Evolutionary conservation across 2,329 filamentous ascomycete species (phyloP).

Genomic region (Colletotrichum brevisporum): DNA sequence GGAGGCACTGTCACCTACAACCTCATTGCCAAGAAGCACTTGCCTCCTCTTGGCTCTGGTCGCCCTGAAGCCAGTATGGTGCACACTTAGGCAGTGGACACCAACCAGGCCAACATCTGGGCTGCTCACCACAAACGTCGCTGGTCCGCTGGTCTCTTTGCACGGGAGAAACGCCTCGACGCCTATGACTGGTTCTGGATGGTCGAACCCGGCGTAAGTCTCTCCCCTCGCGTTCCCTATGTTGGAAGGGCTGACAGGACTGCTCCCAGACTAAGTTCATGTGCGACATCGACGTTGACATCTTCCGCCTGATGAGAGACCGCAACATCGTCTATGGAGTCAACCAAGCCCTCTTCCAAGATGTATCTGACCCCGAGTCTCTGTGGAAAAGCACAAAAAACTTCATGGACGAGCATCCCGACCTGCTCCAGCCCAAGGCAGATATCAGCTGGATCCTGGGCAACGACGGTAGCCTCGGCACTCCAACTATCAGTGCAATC

Average conservation of each 20-base stretch:
- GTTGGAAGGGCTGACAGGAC: conserved; percentile 27
- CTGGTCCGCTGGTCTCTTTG: conserved; percentile 89
- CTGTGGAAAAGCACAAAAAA: conserved; percentile 61
- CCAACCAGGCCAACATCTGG: conserved; percentile 69
- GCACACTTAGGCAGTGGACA: conserved; percentile 75
- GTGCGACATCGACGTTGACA: conserved; percentile 81
- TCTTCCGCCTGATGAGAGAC: conserved; percentile 89
- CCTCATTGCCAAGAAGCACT: conserved; percentile 81
- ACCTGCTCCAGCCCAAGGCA: conserved; percentile 62
- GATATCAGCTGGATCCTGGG: conserved; percentile 65
- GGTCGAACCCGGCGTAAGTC: conserved; percentile 70
- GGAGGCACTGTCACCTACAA: conserved; percentile 81
- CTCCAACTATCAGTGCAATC: conserved; percentile 23
- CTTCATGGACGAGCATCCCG: conserved; percentile 61
- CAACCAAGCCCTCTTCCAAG: conserved; percentile 64
- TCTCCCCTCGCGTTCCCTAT: neutral
- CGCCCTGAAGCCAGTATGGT: conserved; percentile 76
- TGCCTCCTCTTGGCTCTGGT: conserved; percentile 78
- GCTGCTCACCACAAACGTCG: conserved; percentile 83
- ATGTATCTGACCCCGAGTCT: conserved; percentile 57
- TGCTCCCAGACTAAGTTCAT: conserved; percentile 64
- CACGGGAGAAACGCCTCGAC: conserved; percentile 79
- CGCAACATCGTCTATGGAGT: conserved; percentile 85
- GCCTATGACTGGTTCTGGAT: conserved; percentile 73
- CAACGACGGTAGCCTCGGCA: conserved; percentile 14